These are phyloP conservation scores for Phytophthora lateralis DNA, from an alignment of 352 stramenopile genomes.

Conservation along the genomic window DNA sequence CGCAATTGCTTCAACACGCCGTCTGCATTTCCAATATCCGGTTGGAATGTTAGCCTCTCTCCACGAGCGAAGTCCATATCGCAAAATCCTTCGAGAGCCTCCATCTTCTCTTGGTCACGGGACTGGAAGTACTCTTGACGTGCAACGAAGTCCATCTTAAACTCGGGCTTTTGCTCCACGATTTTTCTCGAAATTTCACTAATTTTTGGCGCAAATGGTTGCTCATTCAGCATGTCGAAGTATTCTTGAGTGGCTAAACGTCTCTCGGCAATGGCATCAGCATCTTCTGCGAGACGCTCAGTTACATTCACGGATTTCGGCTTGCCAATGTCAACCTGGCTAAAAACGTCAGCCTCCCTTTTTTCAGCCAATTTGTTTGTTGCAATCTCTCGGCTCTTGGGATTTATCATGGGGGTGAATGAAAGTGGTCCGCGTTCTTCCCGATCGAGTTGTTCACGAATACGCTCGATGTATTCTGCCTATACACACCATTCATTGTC, in stretches of 20 bases:
- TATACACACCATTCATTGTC: slow-evolving; percentile 1
- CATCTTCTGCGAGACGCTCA: slow-evolving; percentile 58
- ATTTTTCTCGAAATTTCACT: slow-evolving; percentile 58
- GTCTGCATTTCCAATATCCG: slow-evolving; percentile 80
- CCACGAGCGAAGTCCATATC: slow-evolving; percentile 39
- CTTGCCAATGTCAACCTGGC: not conserved
- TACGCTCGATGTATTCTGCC: slow-evolving; percentile 50
- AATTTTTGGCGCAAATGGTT: slow-evolving; percentile 66
- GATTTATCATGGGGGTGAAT: slow-evolving; percentile 69
- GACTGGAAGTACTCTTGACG: slow-evolving; percentile 73
- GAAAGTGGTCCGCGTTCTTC: slow-evolving; percentile 37
- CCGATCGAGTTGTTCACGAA: slow-evolving; percentile 54
- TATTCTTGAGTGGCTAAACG: slow-evolving; percentile 68
- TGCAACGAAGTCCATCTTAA: slow-evolving; percentile 78
- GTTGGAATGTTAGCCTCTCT: slow-evolving; percentile 63
- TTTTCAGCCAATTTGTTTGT: slow-evolving; percentile 43
- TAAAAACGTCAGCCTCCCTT: slow-evolving; percentile 23
- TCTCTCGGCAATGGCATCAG: slow-evolving; percentile 50
- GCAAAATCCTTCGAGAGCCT: slow-evolving; percentile 58
- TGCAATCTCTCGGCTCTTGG: slow-evolving; percentile 70
- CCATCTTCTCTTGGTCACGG: slow-evolving; percentile 62
- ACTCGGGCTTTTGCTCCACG: slow-evolving; percentile 68
- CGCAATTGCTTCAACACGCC: slow-evolving; percentile 66
- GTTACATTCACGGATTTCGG: slow-evolving; percentile 45
- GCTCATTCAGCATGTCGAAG: slow-evolving; percentile 65